These are phyloP conservation scores for Salvia rosmarinus DNA, from an alignment of 257 asterid species.

Conservation along the genomic window DNA sequence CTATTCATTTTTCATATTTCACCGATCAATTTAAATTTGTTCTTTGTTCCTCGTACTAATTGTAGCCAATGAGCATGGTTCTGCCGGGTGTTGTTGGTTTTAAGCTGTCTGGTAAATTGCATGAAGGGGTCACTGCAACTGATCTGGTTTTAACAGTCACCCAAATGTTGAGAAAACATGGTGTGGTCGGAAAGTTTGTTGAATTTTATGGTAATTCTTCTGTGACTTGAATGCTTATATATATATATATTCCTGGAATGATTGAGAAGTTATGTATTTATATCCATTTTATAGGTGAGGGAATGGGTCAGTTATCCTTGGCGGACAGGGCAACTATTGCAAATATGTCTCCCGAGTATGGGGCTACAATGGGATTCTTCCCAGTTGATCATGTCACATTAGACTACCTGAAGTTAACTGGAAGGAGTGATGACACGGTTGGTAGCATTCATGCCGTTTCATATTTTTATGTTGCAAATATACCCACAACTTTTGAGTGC, in stretches of 20 bases:
- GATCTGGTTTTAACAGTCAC: constrained; percentile 93
- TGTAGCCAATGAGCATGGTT: constrained; percentile 97
- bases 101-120: constrained; percentile 73
- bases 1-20: neutral
- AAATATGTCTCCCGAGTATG: constrained; percentile 96
- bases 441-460: constrained; percentile 29
- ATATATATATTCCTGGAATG: constrained; percentile 21
- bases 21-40: neutral
- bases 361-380: constrained; percentile 99
- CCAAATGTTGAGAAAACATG: constrained; percentile 86
- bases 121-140: constrained; percentile 87
- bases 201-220: constrained; percentile 67
- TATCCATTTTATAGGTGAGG: constrained; percentile 58
- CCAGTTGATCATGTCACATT: constrained; percentile 91
- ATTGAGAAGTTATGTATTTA: constrained; percentile 6
- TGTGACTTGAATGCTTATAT: constrained; percentile 4
- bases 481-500: neutral
- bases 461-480: neutral
- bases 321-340: constrained; percentile 97
- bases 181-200: constrained; percentile 90
- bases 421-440: constrained; percentile 83
- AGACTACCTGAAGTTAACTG: constrained; percentile 80
- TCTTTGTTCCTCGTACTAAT: constrained; percentile 10
- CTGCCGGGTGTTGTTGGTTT: constrained; percentile 94
- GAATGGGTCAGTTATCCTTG: constrained; percentile 74